Percentiles rank a stretch among this genome's conserved stretches.
These are phyloP conservation scores for Escovopsis weberi DNA, from an alignment of 2,329 filamentous ascomycete genomes.

Conservation along the genomic window DNA sequence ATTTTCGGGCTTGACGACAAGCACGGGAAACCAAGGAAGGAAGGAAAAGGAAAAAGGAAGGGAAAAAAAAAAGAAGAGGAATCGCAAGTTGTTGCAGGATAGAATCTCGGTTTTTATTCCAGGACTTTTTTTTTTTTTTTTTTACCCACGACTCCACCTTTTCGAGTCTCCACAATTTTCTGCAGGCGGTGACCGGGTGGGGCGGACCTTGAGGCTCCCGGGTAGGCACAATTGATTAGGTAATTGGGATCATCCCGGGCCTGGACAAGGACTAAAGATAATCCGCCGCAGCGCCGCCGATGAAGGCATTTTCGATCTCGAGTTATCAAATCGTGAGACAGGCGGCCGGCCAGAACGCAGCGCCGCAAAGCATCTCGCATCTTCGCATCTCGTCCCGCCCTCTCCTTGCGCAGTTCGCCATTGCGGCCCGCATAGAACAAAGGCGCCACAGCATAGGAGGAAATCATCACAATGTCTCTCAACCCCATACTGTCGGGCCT, in stretches of 20 bases:
- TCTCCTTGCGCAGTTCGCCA: no score
- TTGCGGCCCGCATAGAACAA: no score
- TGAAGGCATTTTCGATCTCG: no score
- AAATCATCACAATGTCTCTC: no score
- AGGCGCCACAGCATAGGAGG: no score
- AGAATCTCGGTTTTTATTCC: constrained; percentile 5
- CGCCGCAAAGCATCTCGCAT: no score
- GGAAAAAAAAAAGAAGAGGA: constrained; percentile 8
- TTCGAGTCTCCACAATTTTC: background rate
- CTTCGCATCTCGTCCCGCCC: no score
- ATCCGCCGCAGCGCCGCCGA: constrained; percentile 1
- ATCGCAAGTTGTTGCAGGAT: constrained; percentile 12
- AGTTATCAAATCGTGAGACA: no score
- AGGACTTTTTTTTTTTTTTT: constrained; percentile 5
- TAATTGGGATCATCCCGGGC: no score
- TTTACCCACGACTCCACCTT: constrained; percentile 3
- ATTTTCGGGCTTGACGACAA: constrained; percentile 7
- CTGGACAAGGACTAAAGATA: background rate
- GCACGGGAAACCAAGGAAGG: constrained; percentile 1
- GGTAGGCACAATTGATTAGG: no score
- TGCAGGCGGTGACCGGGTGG: constrained; percentile 3
- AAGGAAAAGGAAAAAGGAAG: constrained; percentile 1
- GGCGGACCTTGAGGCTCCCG: no score
- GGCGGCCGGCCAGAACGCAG: no score
- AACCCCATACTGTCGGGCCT: constrained; percentile 3